These are phyloP conservation scores for Podosphaera fusca DNA, from an alignment of 2,329 filamentous ascomycete genomes.

Conservation along the genomic window DNA sequence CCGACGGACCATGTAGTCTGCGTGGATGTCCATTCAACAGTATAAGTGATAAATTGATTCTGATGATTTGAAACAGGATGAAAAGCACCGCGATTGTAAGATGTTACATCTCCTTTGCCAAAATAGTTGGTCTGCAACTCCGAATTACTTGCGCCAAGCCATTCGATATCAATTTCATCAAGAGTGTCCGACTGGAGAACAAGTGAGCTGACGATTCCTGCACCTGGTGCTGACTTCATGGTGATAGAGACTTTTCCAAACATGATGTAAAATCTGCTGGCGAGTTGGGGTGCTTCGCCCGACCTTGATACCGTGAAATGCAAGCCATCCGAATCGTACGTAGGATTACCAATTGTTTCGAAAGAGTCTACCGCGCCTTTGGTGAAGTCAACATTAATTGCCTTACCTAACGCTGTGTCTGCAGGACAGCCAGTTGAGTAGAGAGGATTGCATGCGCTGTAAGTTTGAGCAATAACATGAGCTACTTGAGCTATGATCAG, in stretches of 20 bases:
- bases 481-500: slow-evolving; percentile 2
- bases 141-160: slow-evolving; percentile 54
- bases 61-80: slow-evolving; percentile 49
- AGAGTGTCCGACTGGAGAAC: slow-evolving; percentile 78
- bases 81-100: slow-evolving; percentile 73
- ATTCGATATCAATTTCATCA: slow-evolving; percentile 96
- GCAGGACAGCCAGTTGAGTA: slow-evolving; percentile 36
- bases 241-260: slow-evolving; percentile 76
- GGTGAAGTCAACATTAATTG: slow-evolving; percentile 68
- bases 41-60: slow-evolving; percentile 59
- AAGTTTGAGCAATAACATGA: slow-evolving; percentile 24
- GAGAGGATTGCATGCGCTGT: slow-evolving; percentile 31
- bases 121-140: slow-evolving; percentile 97
- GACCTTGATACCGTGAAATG: slow-evolving; percentile 55
- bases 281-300: slow-evolving; percentile 69
- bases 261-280: slow-evolving; percentile 96
- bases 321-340: slow-evolving; percentile 55
- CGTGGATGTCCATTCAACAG: slow-evolving; percentile 70
- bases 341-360: slow-evolving; percentile 41
- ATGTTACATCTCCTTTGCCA: slow-evolving; percentile 64
- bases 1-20: slow-evolving; percentile 76
- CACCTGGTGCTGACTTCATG: slow-evolving; percentile 68
- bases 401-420: slow-evolving; percentile 59
- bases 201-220: slow-evolving; percentile 78
- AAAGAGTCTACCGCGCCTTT: slow-evolving; percentile 61